Evolutionary conservation across 192 early-diverging fungal species (phyloP).

Genomic region (Rhizoclosmatium globosum): DNA sequence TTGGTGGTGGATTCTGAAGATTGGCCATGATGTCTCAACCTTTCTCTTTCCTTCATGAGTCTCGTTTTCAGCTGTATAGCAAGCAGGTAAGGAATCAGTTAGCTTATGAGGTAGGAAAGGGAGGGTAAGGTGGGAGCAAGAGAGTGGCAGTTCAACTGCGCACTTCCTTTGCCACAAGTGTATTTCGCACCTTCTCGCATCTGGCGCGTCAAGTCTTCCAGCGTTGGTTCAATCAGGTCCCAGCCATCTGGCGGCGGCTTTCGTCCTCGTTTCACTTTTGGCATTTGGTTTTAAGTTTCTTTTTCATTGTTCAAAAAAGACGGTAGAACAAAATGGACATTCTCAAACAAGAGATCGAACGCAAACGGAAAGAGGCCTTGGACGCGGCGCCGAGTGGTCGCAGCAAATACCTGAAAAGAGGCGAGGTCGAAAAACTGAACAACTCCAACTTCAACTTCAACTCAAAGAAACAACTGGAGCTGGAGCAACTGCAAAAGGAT

Average conservation of each 20-base stretch:
- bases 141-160: constrained; percentile 2
- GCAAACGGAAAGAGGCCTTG: constrained; percentile 71
- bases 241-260: constrained; percentile 93
- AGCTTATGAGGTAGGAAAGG: not conserved
- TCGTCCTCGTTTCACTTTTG: constrained; percentile 69
- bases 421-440: constrained; percentile 73
- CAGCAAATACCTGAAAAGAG: constrained; percentile 86
- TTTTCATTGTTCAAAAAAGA: not conserved
- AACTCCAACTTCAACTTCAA: constrained; percentile 64
- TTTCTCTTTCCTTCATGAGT: constrained; percentile 92
- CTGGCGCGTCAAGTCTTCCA: constrained; percentile 87
- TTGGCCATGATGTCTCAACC: constrained; percentile 88
- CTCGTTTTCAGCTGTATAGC: constrained; percentile 87
- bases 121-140: not conserved
- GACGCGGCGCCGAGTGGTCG: constrained; percentile 34
- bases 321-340: constrained; percentile 7
- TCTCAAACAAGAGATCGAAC: constrained; percentile 67
- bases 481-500: constrained; percentile 35
- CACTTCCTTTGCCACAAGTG: not conserved
- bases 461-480: constrained; percentile 46
- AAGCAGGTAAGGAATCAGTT: not conserved
- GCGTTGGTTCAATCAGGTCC: constrained; percentile 93
- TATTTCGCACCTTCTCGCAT: constrained; percentile 89
- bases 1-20: constrained; percentile 97
- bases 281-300: constrained; percentile 45